Percentiles rank a stretch among this genome's conserved stretches.
phyloP scores from a whole-genome alignment of 192 early-diverging fungal genomes.

The Phlyctochytrium planicorne region DNA sequence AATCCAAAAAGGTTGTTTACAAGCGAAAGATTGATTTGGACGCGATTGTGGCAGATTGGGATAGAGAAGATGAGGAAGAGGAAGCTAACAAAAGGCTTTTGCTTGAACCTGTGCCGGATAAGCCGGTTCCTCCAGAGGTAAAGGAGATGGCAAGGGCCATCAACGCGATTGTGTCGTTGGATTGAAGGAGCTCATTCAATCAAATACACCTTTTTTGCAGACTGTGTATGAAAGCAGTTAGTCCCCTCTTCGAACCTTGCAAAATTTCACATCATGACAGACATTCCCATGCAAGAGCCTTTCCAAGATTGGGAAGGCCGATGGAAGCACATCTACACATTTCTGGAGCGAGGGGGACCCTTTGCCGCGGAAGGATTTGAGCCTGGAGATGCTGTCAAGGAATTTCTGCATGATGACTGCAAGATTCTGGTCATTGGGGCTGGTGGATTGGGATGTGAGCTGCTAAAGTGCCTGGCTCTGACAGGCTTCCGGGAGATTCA shows the following conservation, averaged over 20 bases:
- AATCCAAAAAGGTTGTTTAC: background rate
- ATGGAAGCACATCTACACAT: slow-evolving; percentile 48
- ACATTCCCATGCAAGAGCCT: too few relatives aligned
- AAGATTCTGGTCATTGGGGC: slow-evolving; percentile 57
- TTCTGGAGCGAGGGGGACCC: slow-evolving; percentile 50
- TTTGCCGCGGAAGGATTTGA: slow-evolving; percentile 48
- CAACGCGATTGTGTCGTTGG: too few relatives aligned
- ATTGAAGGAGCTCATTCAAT: too few relatives aligned
- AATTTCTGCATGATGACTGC: slow-evolving; percentile 41
- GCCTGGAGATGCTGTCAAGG: slow-evolving; percentile 46
- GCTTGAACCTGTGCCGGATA: too few relatives aligned
- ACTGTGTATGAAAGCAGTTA: too few relatives aligned
- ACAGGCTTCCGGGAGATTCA: slow-evolving; percentile 85
- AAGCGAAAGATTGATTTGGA: background rate
- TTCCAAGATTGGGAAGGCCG: slow-evolving; percentile 40
- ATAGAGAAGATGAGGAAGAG: slow-evolving; percentile 1
- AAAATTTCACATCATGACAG: too few relatives aligned
- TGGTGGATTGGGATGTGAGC: slow-evolving; percentile 97
- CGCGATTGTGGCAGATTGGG: background rate
- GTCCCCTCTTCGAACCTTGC: too few relatives aligned
- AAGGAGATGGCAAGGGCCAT: too few relatives aligned
- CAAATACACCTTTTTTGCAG: too few relatives aligned
- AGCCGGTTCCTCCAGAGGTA: background rate
- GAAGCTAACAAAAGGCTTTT: too few relatives aligned
- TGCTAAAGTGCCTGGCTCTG: slow-evolving; percentile 92